Evolutionary conservation across 2,329 filamentous ascomycete genomes (phyloP), one percentile per base, ranked within the genome.

Genomic region (Metarhizium guizhouense): DNA sequence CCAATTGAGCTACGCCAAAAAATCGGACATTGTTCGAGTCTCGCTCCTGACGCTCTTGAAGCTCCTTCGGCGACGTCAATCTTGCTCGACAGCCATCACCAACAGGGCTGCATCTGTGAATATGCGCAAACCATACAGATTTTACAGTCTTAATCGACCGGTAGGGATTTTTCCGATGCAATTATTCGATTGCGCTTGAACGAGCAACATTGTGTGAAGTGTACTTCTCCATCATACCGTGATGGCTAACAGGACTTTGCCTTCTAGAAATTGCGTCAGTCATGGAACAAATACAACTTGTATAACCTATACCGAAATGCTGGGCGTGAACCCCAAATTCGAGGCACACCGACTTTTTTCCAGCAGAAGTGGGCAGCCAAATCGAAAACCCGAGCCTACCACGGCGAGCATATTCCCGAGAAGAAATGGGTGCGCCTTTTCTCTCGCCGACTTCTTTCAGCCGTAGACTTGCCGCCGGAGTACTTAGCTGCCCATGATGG

Each of bases 301-400:
- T 99, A 89, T 83, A 96, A 96, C 74, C 75, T 99, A 61, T 75
- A 77, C 52, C 69, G 70, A 45, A 62, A 64, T 20, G 64, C 63
- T 34, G 70, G 69, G 16, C 62, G 62, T 51, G 70, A 67, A 63
- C 59, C 65, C 6, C 60, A 62, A 29, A 64, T 67, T 36, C 66
- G 61, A 20, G 65, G 68, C 16, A 63, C 63, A 52, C 72, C 75
- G 59, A 96, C 92, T 48, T 95, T 94, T 75, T 99, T 95, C 81
- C 93, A 97, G 79, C 93, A 97, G 74, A 99, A 99, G 86, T 99
- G 93, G 93, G 73, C 75, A 1, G 89, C 93, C 65, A 99, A 99
- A 74, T 84, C 91, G 25, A 71, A 85, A 61, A 83, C 90, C 47
- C 86, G 94, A 62, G 85, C 81, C 60, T 99, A 97, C 73, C 94